phyloP scores from a whole-genome alignment of 345 rosid species.

The Cardiospermum halicacabum region DNA sequence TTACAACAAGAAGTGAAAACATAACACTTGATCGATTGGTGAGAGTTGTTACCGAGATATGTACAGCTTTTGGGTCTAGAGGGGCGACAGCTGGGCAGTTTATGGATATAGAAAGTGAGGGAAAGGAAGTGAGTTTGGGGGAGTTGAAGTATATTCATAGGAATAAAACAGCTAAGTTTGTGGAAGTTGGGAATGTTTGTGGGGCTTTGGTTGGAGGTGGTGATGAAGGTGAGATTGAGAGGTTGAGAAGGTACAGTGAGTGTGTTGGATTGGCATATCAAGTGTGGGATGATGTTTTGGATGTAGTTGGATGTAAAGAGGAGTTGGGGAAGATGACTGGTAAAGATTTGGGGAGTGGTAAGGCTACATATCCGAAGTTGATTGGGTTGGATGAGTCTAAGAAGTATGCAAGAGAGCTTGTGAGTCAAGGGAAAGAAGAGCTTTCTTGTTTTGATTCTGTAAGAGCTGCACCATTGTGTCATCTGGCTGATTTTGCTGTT shows the following conservation, averaged over 20 bases:
- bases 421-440: slow-evolving; percentile 26
- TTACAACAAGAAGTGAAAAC: slow-evolving; percentile 21
- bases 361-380: slow-evolving; percentile 37
- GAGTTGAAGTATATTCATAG: slow-evolving; percentile 35
- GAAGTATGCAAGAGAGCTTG: slow-evolving; percentile 22
- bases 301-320: slow-evolving; percentile 27
- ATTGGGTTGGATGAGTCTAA: slow-evolving; percentile 32
- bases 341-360: slow-evolving; percentile 29
- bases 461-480: slow-evolving; percentile 30
- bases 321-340: slow-evolving; percentile 40
- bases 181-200: slow-evolving; percentile 36
- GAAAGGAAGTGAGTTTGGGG: slow-evolving; percentile 25
- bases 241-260: slow-evolving; percentile 30
- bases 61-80: slow-evolving; percentile 39
- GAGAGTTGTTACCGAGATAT: slow-evolving; percentile 39
- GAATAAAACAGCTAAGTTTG: slow-evolving; percentile 35
- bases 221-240: slow-evolving; percentile 17
- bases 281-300: slow-evolving; percentile 34
- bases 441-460: slow-evolving; percentile 26
- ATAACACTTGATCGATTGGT: slow-evolving; percentile 34
- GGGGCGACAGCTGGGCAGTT: slow-evolving; percentile 57
- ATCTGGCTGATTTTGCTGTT: slow-evolving; percentile 27
- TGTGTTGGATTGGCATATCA: slow-evolving; percentile 31
- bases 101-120: slow-evolving; percentile 46
- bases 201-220: slow-evolving; percentile 40